Evolutionary conservation across 345 rosid species (phyloP).

Genomic region (Brassica incana): DNA sequence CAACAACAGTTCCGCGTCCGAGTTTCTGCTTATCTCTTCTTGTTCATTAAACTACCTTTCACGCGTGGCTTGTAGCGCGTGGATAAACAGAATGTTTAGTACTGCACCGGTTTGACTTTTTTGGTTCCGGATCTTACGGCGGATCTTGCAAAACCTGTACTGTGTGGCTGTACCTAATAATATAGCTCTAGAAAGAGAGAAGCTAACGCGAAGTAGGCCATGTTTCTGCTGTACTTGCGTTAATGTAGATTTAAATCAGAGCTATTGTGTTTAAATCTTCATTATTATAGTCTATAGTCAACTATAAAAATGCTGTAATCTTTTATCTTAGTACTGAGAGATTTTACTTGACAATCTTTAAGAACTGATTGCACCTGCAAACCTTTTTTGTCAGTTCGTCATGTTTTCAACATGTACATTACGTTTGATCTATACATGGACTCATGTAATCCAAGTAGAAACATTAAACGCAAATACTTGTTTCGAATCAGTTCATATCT

Average conservation of each 20-base stretch:
- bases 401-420: not conserved
- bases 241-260: slow-evolving; percentile 17
- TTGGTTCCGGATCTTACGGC: slow-evolving; percentile 20
- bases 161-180: not conserved
- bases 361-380: not conserved
- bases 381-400: not conserved
- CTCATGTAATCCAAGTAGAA: not conserved
- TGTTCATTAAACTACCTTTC: not conserved
- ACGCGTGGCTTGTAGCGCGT: slow-evolving; percentile 19
- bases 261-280: not conserved
- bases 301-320: not conserved
- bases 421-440: not conserved
- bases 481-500: too few relatives aligned
- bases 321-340: not conserved
- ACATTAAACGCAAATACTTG: not conserved
- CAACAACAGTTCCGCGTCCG: slow-evolving; percentile 28
- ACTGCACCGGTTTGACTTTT: slow-evolving; percentile 8
- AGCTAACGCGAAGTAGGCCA: slow-evolving; percentile 22
- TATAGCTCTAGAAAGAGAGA: not conserved
- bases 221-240: not conserved
- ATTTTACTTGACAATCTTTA: not conserved
- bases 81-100: not conserved
- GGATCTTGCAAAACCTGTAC: not conserved
- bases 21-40: slow-evolving; percentile 18
- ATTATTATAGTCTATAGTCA: not conserved